These are phyloP conservation scores for Nicotiana benthamiana DNA, from an alignment of 257 asterid genomes.

Conservation along the genomic window DNA sequence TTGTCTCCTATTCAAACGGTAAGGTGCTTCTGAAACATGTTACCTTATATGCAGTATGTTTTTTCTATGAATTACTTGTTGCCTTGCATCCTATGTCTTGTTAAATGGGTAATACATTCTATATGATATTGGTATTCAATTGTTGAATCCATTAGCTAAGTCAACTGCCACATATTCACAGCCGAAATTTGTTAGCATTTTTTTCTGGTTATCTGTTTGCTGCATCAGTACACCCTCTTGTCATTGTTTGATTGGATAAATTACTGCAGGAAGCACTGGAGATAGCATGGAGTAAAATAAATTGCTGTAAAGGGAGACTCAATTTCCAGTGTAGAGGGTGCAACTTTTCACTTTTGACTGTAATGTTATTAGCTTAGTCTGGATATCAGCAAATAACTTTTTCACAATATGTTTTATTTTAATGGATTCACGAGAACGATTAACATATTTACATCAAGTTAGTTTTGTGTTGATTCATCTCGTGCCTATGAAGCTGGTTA, in stretches of 20 bases:
- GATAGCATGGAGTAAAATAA: not conserved
- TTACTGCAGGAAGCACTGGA: constrained; percentile 2
- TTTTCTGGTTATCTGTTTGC: not conserved
- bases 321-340: not conserved
- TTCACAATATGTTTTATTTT: not conserved
- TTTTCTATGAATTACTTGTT: not conserved
- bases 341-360: not conserved
- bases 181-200: not conserved
- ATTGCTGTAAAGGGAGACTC: not conserved
- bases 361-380: not conserved
- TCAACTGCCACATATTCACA: not conserved
- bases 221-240: not conserved
- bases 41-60: not conserved
- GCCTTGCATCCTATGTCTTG: not conserved
- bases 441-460: not conserved
- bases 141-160: not conserved
- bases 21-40: not conserved
- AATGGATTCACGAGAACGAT: not conserved
- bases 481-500: no score
- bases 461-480: not conserved
- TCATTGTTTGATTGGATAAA: not conserved
- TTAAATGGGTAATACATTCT: not conserved
- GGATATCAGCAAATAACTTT: not conserved
- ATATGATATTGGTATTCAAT: not conserved
- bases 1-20: not conserved